phyloP scores from a whole-genome alignment of 306 rosid species.

The Prunus salicina region DNA sequence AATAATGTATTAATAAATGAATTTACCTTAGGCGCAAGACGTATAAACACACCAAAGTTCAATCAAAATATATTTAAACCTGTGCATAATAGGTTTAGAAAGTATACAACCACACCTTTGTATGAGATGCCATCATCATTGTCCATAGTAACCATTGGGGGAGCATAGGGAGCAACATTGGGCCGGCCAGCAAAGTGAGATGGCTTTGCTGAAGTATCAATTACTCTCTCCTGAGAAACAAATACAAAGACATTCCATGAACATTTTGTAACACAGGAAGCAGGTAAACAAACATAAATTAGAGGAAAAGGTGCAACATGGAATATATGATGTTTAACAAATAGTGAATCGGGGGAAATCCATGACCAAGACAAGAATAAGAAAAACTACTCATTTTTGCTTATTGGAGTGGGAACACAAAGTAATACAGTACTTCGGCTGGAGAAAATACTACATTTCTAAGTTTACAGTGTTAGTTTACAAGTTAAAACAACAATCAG shows the following conservation, averaged over 20 bases:
- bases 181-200: constrained; percentile 70
- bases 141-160: constrained; percentile 68
- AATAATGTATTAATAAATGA: neutral
- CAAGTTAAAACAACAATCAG: neutral
- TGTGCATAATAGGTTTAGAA: neutral
- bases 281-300: constrained; percentile 9
- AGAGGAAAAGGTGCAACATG: neutral
- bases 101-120: constrained; percentile 49
- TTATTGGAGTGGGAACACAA: neutral
- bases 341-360: neutral
- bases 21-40: neutral
- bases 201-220: constrained; percentile 69
- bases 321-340: constrained; percentile 1
- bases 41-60: neutral
- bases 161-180: constrained; percentile 68
- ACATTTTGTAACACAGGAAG: constrained; percentile 7
- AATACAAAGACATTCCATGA: constrained; percentile 13
- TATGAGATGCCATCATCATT: constrained; percentile 81
- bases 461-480: neutral
- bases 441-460: neutral
- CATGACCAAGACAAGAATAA: neutral
- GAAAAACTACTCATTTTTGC: neutral
- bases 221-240: constrained; percentile 69
- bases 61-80: neutral
- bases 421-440: neutral